Percentiles rank a stretch among this genome's conserved stretches.
phyloP scores from a whole-genome alignment of 106 monocot genomes.

The Agapanthus africanus region DNA sequence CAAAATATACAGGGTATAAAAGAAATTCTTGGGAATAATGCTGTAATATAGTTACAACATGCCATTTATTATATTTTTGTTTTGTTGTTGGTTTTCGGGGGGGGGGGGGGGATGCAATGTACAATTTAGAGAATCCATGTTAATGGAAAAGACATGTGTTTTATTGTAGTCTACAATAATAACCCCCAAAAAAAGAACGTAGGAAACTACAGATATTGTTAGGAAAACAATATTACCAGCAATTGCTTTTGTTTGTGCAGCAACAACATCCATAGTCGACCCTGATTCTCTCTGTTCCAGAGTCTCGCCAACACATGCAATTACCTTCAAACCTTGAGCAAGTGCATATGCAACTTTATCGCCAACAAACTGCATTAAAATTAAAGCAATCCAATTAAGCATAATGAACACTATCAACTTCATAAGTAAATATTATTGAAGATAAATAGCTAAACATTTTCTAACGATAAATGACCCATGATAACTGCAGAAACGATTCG shows the following conservation, averaged over 20 bases:
- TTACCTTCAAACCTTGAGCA: slow-evolving; percentile 82
- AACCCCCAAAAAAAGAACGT: too few species aligned
- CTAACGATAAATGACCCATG: too few species aligned
- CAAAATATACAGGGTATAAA: neutral
- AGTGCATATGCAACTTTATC: slow-evolving; percentile 94
- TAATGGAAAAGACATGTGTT: neutral
- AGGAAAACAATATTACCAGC: slow-evolving; percentile 57
- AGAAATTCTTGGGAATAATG: neutral
- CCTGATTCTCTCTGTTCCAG: slow-evolving; percentile 87
- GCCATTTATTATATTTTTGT: too few species aligned
- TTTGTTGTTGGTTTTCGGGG: too few species aligned
- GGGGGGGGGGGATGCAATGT: too few species aligned
- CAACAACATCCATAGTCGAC: slow-evolving; percentile 78
- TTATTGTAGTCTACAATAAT: neutral
- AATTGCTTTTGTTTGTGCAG: slow-evolving; percentile 85
- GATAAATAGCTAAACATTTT: too few species aligned
- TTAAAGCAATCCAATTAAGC: neutral
- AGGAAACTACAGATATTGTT: too few species aligned
- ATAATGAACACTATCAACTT: too few species aligned
- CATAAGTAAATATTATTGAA: too few species aligned
- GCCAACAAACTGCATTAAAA: slow-evolving; percentile 66
- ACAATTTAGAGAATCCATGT: neutral
- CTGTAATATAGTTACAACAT: neutral
- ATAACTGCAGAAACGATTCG: too few species aligned
- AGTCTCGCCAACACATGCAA: slow-evolving; percentile 94